Base-by-base conservation (phyloP, 805 yeast genomes). In the Yarrowia osloensis region DNA sequence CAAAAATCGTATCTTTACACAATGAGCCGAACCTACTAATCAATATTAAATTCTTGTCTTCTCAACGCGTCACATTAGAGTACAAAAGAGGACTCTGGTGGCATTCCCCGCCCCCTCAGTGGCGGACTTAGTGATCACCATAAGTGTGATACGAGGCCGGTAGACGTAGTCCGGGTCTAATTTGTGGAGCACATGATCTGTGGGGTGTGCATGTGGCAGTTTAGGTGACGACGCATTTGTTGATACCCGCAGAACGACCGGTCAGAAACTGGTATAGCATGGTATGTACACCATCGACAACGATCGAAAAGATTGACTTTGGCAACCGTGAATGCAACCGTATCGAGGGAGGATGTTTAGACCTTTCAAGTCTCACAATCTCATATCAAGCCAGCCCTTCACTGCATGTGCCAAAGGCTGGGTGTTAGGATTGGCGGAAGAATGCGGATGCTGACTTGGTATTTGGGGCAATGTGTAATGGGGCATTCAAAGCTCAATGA, bases 41-140 rank as follows among this genome's bases (percentile, higher is more conserved):
- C 54, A 29, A 28, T 12, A n/a, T 9, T 19, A n/a, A n/a, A n/a
- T n/a, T n/a, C n/a, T n/a, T n/a, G n/a, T 47, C 52, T 46, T 46
- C 54, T 47, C 54, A 47, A 47, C 54, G 54, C 54, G 54, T 47
- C 35, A n/a, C 6, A 28, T 47, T 47, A 47, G 35, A 47, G 54
- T 47, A n/a, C 54, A n/a, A 47, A 44, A 28, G 35, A 47, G 17
- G 31, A 28, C 35, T n/a, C 21, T 24, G 6, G 4, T 19, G 24
- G 17, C 19, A 19, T 47, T 29, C 54, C 54, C 54, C 54, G n/a
- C 54, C 54, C 54, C 54, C 54, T 28, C 54, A 28, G 11, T 47
- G 24, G 42, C 9, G 13, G 42, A n/a, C 15, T 39, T 17, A n/a
- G 15, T 19, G 42, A 39, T n/a, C 42, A 39, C 42, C 9, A 19